Percentiles rank a stretch among this genome's conserved stretches.
phyloP scores from a whole-genome alignment of 1,284 basidiomycete genomes.

The Cystobasidium sp. region DNA sequence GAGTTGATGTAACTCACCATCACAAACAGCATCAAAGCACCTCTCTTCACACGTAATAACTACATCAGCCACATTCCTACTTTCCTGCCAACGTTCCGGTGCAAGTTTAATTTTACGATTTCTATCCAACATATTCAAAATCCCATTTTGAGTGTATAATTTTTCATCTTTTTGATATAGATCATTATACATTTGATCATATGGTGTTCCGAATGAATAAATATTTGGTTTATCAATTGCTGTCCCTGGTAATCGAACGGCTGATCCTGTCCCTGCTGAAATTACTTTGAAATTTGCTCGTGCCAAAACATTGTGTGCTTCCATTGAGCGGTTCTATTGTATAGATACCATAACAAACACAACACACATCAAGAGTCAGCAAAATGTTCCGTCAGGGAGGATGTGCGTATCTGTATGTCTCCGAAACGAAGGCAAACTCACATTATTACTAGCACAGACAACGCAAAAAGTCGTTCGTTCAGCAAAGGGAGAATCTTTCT shows the following conservation, averaged over 20 bases:
- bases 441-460: constrained; percentile 97
- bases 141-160: constrained; percentile 92
- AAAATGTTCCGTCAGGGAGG: background rate
- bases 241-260: constrained; percentile 92
- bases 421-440: constrained; percentile 57
- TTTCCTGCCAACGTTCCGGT: constrained; percentile 97
- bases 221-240: constrained; percentile 98
- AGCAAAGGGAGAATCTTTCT: constrained; percentile 41
- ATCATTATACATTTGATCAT: constrained; percentile 93
- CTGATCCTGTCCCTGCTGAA: constrained; percentile 94
- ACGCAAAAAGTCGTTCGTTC: constrained; percentile 79
- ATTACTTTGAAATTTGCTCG: constrained; percentile 89
- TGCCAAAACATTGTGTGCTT: constrained; percentile 89
- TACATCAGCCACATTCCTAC: constrained; percentile 81
- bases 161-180: constrained; percentile 82
- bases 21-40: constrained; percentile 97
- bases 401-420: background rate
- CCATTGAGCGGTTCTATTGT: constrained; percentile 94
- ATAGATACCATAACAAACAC: background rate
- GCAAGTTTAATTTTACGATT: constrained; percentile 90
- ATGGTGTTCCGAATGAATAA: constrained; percentile 97
- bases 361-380: constrained; percentile 18
- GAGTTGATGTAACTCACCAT: constrained; percentile 66
- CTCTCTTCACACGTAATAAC: constrained; percentile 99
- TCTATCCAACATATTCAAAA: constrained; percentile 96